A percentile compares a stretch with the other conserved stretches of the same genome.
These are phyloP conservation scores for Aspergillus coremiiformis DNA, from an alignment of 495 filamentous ascomycete species.

Conservation along the genomic window DNA sequence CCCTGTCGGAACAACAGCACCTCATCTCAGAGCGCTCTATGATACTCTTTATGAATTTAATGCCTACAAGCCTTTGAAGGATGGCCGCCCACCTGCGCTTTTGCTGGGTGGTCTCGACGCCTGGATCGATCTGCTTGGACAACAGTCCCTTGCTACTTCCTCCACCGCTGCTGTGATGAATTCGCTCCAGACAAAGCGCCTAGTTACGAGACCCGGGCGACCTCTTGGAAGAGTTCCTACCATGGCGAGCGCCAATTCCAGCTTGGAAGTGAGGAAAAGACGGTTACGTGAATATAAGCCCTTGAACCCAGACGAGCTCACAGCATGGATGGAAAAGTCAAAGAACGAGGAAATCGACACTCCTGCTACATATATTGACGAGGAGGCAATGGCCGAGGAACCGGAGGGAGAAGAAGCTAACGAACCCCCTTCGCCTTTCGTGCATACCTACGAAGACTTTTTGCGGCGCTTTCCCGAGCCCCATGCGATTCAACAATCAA, in stretches of 20 bases:
- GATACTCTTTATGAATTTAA: constrained; percentile 79
- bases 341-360: constrained; percentile 47
- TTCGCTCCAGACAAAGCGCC: constrained; percentile 33
- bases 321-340: constrained; percentile 53
- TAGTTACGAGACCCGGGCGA: constrained; percentile 34
- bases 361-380: constrained; percentile 34
- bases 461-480: constrained; percentile 72
- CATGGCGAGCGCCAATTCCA: constrained; percentile 45
- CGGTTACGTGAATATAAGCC: constrained; percentile 51
- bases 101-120: constrained; percentile 75
- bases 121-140: constrained; percentile 74
- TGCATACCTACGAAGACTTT: constrained; percentile 65
- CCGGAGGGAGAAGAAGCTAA: constrained; percentile 27
- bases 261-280: constrained; percentile 47
- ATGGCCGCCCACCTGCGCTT: constrained; percentile 58
- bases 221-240: constrained; percentile 45
- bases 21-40: constrained; percentile 60
- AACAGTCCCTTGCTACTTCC: constrained; percentile 54
- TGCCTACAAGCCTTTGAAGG: constrained; percentile 63
- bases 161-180: constrained; percentile 47
- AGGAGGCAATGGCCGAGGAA: constrained; percentile 33
- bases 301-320: constrained; percentile 54
- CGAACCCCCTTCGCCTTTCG: constrained; percentile 33
- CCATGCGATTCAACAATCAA: constrained; percentile 66
- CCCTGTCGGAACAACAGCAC: constrained; percentile 43